Evolutionary conservation across 2,329 filamentous ascomycete genomes (phyloP).

Genomic region (Exophiala dermatitidis): DNA sequence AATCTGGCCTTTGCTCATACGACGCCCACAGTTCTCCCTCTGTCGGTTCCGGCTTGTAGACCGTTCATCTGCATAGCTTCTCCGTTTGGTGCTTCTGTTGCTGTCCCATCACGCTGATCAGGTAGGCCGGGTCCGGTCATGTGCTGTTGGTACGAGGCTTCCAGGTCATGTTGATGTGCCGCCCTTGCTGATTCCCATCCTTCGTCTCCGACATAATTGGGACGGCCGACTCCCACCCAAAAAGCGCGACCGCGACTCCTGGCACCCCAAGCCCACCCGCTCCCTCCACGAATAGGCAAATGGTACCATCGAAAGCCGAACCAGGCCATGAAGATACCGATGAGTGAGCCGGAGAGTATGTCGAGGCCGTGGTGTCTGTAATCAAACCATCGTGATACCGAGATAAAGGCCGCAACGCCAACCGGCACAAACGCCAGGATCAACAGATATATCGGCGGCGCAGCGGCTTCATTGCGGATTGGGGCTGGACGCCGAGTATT

Average conservation of each 20-base stretch:
- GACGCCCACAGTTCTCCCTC: neutral
- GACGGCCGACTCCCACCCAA: slow-evolving; percentile 55
- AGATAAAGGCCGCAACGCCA: slow-evolving; percentile 69
- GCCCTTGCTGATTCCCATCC: slow-evolving; percentile 33
- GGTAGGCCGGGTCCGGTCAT: neutral
- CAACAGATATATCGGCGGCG: slow-evolving; percentile 74
- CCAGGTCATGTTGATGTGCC: neutral
- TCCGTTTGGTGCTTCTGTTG: slow-evolving; percentile 1
- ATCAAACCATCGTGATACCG: slow-evolving; percentile 79
- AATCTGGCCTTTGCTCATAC: no score
- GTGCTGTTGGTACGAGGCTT: neutral
- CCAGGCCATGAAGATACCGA: slow-evolving; percentile 64
- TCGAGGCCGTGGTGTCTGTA: slow-evolving; percentile 91
- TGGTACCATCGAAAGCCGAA: slow-evolving; percentile 83
- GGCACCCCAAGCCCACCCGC: slow-evolving; percentile 84
- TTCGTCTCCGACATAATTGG: slow-evolving; percentile 43
- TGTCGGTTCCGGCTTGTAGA: neutral
- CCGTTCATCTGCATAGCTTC: slow-evolving; percentile 8
- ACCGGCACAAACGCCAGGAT: slow-evolving; percentile 61
- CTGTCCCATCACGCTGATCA: slow-evolving; percentile 5
- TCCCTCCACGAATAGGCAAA: slow-evolving; percentile 66
- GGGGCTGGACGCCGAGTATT: slow-evolving; percentile 30
- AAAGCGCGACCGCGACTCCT: slow-evolving; percentile 67
- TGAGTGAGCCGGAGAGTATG: slow-evolving; percentile 73
- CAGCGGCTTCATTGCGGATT: slow-evolving; percentile 65